Conservation (phyloP, 768 basidiomycete genomes). For the button mushroom (Agaricus bisporus) region DNA sequence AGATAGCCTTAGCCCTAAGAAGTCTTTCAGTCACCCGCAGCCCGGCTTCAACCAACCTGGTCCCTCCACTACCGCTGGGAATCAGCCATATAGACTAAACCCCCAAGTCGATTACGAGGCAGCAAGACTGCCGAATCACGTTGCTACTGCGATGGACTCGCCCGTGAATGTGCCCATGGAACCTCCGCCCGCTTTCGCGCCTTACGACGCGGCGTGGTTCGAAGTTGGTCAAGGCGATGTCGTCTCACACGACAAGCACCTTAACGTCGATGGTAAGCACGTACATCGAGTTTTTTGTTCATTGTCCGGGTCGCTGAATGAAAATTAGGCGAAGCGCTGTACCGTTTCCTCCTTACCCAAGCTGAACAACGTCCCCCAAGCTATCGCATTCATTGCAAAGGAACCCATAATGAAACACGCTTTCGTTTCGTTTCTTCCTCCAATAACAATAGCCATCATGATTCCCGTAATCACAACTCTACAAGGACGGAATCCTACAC, state of each 20-base stretch:
- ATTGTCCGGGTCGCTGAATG: neutral
- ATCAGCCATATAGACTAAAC: too few relatives aligned
- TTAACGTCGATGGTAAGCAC: constrained; percentile 53
- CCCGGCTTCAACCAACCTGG: too few relatives aligned
- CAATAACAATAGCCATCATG: constrained; percentile 17
- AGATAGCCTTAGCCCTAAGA: too few relatives aligned
- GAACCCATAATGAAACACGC: constrained; percentile 51
- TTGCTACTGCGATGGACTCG: too few relatives aligned
- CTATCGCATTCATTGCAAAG: constrained; percentile 41
- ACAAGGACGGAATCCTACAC: constrained; percentile 39
- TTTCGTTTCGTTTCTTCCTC: constrained; percentile 37
- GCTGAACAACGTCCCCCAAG: constrained; percentile 35
- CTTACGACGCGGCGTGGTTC: constrained; percentile 59
- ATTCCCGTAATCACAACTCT: neutral
- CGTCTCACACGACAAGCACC: constrained; percentile 64
- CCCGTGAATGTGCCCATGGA: constrained; percentile 23
- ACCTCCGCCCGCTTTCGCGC: constrained; percentile 58
- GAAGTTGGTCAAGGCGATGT: constrained; percentile 40
- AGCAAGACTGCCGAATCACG: too few relatives aligned
- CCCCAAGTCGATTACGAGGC: too few relatives aligned
- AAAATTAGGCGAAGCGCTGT: constrained; percentile 50
- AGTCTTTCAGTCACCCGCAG: too few relatives aligned
- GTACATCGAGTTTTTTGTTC: neutral
- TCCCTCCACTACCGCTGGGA: too few relatives aligned
- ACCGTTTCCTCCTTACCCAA: constrained; percentile 64